phyloP scores from a whole-genome alignment of 1,139 yeast species.

The Pichia terricola region DNA sequence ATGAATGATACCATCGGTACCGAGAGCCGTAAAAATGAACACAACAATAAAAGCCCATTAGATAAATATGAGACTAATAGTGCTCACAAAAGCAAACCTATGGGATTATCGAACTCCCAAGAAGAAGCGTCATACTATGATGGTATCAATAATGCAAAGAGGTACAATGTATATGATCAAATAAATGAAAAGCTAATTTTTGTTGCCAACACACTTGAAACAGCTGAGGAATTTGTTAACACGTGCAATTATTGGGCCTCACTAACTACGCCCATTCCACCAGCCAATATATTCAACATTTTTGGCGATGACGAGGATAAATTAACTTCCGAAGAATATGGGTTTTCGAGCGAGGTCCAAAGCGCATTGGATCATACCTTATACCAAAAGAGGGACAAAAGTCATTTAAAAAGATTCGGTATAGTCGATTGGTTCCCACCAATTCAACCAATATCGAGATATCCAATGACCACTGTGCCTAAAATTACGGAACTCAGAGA shows the following conservation, averaged over 20 bases:
- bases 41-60: no score
- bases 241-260: slow-evolving; percentile 76
- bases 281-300: neutral
- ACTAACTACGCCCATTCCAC: slow-evolving; percentile 5
- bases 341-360: neutral
- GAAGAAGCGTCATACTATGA: no score
- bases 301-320: neutral
- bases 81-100: no score
- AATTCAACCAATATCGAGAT: neutral
- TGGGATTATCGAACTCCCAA: no score
- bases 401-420: neutral
- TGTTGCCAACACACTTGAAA: slow-evolving; percentile 57
- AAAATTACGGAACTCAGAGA: neutral
- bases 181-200: slow-evolving; percentile 21
- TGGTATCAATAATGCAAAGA: neutral
- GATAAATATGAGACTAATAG: no score
- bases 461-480: neutral
- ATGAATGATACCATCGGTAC: neutral
- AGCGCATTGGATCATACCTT: neutral
- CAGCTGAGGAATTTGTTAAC: slow-evolving; percentile 63
- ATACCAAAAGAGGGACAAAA: neutral
- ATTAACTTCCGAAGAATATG: slow-evolving; percentile 2
- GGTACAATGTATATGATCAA: neutral
- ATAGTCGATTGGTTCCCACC: neutral
- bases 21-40: neutral